Evolutionary conservation across 2,329 filamentous ascomycete genomes (phyloP).

Genomic region (Didymellaceae sp.): DNA sequence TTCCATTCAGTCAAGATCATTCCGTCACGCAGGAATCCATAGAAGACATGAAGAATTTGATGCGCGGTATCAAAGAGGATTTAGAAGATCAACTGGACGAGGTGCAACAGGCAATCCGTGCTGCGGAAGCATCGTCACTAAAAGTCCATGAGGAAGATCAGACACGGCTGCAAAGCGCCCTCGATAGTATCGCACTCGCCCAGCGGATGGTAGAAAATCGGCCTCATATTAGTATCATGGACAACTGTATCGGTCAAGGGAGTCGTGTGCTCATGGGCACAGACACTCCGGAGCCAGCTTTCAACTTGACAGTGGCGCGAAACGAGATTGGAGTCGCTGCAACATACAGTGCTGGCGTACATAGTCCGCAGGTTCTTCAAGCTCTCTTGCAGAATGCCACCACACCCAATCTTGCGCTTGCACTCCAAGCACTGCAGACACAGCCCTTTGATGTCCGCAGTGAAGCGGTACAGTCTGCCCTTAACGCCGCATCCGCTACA

Average conservation of each 20-base stretch:
- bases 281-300: not conserved
- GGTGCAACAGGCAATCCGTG: not conserved
- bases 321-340: conserved; percentile 1
- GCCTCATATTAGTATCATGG: not conserved
- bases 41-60: not conserved
- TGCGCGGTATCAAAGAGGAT: not conserved
- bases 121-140: not conserved
- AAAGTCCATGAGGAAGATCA: not conserved
- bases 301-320: conserved; percentile 3
- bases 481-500: not conserved
- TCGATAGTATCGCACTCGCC: conserved; percentile 1
- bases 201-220: not conserved
- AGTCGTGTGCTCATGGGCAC: not conserved
- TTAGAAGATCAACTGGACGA: not conserved
- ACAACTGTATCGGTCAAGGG: not conserved
- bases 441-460: not conserved
- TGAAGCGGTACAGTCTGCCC: not conserved
- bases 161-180: not conserved
- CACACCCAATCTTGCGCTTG: conserved; percentile 1
- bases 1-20: not conserved
- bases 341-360: conserved; percentile 1
- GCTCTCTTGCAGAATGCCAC: not conserved
- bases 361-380: conserved; percentile 3
- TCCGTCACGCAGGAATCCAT: not conserved
- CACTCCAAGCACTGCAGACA: conserved; percentile 5